These are phyloP conservation scores for Myxozyma neglecta DNA, from an alignment of 805 yeast species.

Conservation along the genomic window DNA sequence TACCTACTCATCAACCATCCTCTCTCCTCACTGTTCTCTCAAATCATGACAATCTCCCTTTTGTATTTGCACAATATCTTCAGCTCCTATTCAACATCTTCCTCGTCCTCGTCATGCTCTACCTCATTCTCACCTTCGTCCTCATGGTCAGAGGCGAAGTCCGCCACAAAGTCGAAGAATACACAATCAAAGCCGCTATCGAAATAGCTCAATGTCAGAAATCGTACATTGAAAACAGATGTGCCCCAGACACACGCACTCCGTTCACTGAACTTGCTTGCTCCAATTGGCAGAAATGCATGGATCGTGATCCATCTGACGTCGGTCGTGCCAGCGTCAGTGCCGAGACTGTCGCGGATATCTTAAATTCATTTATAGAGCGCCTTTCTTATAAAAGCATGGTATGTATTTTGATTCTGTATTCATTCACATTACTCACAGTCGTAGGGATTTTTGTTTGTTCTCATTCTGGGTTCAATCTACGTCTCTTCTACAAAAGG, in stretches of 20 bases:
- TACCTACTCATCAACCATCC: neutral
- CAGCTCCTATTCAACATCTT: constrained; percentile 61
- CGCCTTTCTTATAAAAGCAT: constrained; percentile 72
- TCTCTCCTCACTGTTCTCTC: constrained; percentile 22
- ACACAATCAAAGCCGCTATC: constrained; percentile 58
- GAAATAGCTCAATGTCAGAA: constrained; percentile 69
- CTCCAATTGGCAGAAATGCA: constrained; percentile 74
- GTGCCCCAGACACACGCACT: constrained; percentile 61
- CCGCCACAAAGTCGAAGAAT: constrained; percentile 62
- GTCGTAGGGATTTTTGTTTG: constrained; percentile 41
- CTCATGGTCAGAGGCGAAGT: constrained; percentile 67
- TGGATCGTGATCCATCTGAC: constrained; percentile 70
- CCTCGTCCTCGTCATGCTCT: constrained; percentile 53
- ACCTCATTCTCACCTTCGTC: constrained; percentile 53
- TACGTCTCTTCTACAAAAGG: constrained; percentile 42
- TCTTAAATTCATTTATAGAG: constrained; percentile 69
- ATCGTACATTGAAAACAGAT: constrained; percentile 69
- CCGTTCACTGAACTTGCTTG: constrained; percentile 77
- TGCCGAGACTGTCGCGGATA: constrained; percentile 81
- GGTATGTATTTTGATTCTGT: constrained; percentile 29
- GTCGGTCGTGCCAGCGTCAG: constrained; percentile 70
- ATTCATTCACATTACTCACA: neutral
- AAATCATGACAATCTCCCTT: constrained; percentile 45
- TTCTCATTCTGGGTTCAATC: constrained; percentile 54
- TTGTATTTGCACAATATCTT: constrained; percentile 58